A percentile compares a stretch with the other conserved stretches of the same genome.
Conservation (phyloP, 1,139 yeast genomes). For the Candida glucosophila region DNA sequence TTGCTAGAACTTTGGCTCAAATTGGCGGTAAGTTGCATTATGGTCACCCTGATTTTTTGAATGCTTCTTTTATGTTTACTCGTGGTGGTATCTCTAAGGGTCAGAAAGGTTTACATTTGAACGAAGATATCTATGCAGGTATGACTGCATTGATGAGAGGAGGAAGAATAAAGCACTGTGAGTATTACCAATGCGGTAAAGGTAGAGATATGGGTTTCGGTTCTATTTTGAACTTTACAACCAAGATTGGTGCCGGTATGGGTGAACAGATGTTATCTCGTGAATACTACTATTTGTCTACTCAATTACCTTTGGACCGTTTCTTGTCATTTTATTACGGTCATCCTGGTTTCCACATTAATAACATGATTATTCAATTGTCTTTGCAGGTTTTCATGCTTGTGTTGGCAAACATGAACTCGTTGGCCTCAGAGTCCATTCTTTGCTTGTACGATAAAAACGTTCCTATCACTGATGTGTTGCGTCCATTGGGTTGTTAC, state of each 20-base stretch:
- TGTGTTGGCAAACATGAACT: slow-evolving; percentile 82
- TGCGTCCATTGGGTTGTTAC: slow-evolving; percentile 90
- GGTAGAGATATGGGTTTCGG: slow-evolving; percentile 99
- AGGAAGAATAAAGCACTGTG: slow-evolving; percentile 98
- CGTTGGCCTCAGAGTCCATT: slow-evolving; percentile 86
- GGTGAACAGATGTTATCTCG: slow-evolving; percentile 99
- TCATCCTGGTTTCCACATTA: slow-evolving; percentile 98
- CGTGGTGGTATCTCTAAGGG: slow-evolving; percentile 99
- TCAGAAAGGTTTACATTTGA: slow-evolving; percentile 95
- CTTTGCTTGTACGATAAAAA: slow-evolving; percentile 77
- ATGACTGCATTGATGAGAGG: slow-evolving; percentile 97
- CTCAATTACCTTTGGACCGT: slow-evolving; percentile 94
- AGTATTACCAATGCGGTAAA: slow-evolving; percentile 98
- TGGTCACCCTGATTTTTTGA: slow-evolving; percentile 99
- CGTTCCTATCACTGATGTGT: slow-evolving; percentile 77
- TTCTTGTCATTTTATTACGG: slow-evolving; percentile 97
- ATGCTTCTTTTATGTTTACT: slow-evolving; percentile 88
- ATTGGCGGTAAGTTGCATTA: slow-evolving; percentile 98
- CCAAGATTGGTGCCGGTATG: slow-evolving; percentile 99
- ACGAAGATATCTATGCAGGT: slow-evolving; percentile 99
- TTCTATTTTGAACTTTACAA: slow-evolving; percentile 94
- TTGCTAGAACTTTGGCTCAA: slow-evolving; percentile 95
- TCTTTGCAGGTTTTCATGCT: slow-evolving; percentile 91
- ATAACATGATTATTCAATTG: slow-evolving; percentile 89
- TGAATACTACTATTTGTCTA: slow-evolving; percentile 95